A percentile compares a stretch with the other conserved stretches of the same genome.
Evolutionary conservation across 1,284 basidiomycete genomes (phyloP).

Genomic region (Moniliophthora roreri): DNA sequence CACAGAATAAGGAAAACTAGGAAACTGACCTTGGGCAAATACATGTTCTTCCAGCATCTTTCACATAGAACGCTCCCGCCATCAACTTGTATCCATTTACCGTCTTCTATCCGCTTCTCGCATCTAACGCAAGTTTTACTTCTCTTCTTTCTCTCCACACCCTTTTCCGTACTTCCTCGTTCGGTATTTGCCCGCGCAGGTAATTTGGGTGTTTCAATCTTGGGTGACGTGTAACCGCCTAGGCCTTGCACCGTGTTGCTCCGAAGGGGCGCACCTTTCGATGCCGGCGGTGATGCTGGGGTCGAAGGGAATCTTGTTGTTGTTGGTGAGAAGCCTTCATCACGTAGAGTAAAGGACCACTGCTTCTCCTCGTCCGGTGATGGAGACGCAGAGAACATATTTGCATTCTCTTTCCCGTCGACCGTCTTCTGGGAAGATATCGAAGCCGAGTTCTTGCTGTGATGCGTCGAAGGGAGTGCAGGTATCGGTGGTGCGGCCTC

Average conservation of each 20-base stretch:
- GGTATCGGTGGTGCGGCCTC: background rate
- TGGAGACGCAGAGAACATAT: too few species aligned
- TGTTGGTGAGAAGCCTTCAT: too few species aligned
- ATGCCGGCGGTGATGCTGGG: background rate
- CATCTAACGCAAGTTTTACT: constrained; percentile 66
- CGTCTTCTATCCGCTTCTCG: constrained; percentile 67
- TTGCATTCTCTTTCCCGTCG: too few species aligned
- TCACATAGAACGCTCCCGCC: constrained; percentile 80
- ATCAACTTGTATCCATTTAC: constrained; percentile 79
- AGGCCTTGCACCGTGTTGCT: background rate
- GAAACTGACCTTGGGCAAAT: constrained; percentile 77
- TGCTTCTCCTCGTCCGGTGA: too few species aligned
- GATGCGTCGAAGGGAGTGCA: background rate
- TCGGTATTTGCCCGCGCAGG: background rate
- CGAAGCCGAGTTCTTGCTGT: background rate
- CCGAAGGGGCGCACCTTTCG: background rate
- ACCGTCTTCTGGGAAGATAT: too few species aligned
- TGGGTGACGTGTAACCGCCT: background rate
- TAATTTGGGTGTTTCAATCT: background rate
- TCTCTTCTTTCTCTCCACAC: constrained; percentile 20
- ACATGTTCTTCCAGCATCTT: constrained; percentile 91
- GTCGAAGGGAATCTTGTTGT: too few species aligned
- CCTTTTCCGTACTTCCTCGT: constrained; percentile 25
- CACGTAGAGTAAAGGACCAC: too few species aligned
- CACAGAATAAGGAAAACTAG: background rate